Percentiles rank a stretch among this genome's conserved stretches.
Evolutionary conservation across 805 yeast genomes (phyloP).

Genomic region (Yarrowia keelungensis): DNA sequence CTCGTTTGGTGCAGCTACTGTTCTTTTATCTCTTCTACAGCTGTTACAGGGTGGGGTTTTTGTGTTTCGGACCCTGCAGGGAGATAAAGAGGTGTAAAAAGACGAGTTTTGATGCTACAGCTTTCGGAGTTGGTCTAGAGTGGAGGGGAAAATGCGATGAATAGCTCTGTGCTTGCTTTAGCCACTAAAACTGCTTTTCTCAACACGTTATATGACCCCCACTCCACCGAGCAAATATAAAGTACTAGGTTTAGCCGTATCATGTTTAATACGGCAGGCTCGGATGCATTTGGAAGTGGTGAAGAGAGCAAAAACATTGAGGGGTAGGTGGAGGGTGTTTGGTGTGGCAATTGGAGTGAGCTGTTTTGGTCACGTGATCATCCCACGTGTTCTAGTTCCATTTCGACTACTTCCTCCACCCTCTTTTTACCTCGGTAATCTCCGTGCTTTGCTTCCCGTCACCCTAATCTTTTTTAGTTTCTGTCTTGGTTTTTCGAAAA

Average conservation of each 20-base stretch:
- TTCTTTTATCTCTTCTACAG: neutral
- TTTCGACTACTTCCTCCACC: neutral
- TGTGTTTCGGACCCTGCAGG: neutral
- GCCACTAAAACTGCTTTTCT: too few relatives aligned
- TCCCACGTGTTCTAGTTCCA: neutral
- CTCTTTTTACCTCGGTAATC: neutral
- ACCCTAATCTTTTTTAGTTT: neutral
- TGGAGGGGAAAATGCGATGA: too few relatives aligned
- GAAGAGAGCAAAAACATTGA: constrained; percentile 25
- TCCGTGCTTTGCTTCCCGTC: neutral
- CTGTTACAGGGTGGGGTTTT: neutral
- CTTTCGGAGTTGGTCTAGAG: neutral
- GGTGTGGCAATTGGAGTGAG: too few relatives aligned
- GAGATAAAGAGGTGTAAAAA: neutral
- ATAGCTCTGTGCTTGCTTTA: too few relatives aligned
- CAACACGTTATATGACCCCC: too few relatives aligned
- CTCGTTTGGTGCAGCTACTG: neutral
- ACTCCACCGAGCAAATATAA: neutral
- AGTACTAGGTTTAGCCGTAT: constrained; percentile 22
- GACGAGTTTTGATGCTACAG: neutral
- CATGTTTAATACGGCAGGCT: constrained; percentile 8
- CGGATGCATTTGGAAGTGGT: constrained; percentile 11
- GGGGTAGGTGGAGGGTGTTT: neutral
- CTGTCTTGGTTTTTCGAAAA: neutral
- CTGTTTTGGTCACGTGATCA: neutral